A percentile compares a stretch with the other conserved stretches of the same genome.
These are phyloP conservation scores for Silene uniflora DNA, from an alignment of 148 eudicot species.

Conservation along the genomic window DNA sequence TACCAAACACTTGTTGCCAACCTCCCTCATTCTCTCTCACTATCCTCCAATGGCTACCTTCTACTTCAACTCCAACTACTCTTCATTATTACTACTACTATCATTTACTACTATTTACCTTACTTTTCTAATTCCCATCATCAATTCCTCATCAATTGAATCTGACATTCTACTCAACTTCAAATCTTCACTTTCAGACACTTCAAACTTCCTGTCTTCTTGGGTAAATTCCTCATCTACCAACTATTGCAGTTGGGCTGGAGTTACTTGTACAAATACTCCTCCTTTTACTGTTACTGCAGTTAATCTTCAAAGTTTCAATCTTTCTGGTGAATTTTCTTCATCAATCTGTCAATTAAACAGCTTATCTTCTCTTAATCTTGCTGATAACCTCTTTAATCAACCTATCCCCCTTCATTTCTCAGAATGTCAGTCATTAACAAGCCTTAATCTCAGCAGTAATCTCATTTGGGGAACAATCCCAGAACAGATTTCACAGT, in stretches of 20 bases:
- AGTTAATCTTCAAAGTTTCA: conserved; percentile 52
- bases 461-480: conserved; percentile 87
- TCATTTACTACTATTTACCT: not conserved
- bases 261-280: conserved; percentile 48
- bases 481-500: conserved; percentile 78
- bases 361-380: conserved; percentile 49
- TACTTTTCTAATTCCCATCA: conserved; percentile 14
- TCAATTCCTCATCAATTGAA: conserved; percentile 29
- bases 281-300: conserved; percentile 40
- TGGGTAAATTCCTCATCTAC: conserved; percentile 58
- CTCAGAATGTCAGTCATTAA: conserved; percentile 53
- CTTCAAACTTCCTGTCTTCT: conserved; percentile 46
- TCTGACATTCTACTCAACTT: conserved; percentile 57
- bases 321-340: conserved; percentile 85
- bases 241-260: conserved; percentile 74
- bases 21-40: conserved; percentile 27
- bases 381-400: conserved; percentile 69
- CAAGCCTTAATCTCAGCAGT: conserved; percentile 56
- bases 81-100: conserved; percentile 25
- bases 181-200: conserved; percentile 76
- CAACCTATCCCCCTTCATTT: conserved; percentile 82
- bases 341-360: conserved; percentile 51
- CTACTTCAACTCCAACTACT: conserved; percentile 25
- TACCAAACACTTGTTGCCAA: conserved; percentile 33
- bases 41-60: conserved; percentile 60